Base-by-base conservation (phyloP, 352 stramenopile genomes). In the Globisporangium splendens region DNA sequence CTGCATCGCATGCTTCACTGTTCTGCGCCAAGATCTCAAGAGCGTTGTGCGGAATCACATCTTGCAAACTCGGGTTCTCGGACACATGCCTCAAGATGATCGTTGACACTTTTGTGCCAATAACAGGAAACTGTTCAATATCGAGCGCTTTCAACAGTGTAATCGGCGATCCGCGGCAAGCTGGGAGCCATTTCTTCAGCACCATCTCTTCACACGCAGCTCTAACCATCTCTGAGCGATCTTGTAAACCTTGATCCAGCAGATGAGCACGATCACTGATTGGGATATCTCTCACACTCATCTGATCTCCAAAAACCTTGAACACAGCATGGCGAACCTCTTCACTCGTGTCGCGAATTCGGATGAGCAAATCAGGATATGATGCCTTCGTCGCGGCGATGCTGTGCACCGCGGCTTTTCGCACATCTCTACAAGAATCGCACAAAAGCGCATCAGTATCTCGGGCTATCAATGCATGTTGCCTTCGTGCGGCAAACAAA, bases 231-330 rank as follows among this genome's bases (percentile, higher is more conserved):
- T 63, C 56, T 2, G 77, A 74, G 12, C 81, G 83, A 50, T 93
- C 83, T 12, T 90, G 81, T 8, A 93, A 56, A 0, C 83, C 81
- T 66, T 93, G 83, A 33, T 90, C 83, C 24, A 93, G 63, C 33
- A 91, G 47, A n/a, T 89, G 76, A 13, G 73, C 73, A 17, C 83
- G 83, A 33, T 93, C 81, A 13, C 69, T 79, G 17, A 90, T 73
- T 1, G 79, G 69, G 22, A 93, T 81, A 17, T 86, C 76, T 39
- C 73, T 63, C 44, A 90, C 62, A 50, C 68, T 52, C 48, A 82
- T 64, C 13, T 71, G 44, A 17, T 70, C 70, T 38, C 72, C 70
- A 10, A 91, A 72, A 7, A 79, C 73, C n/a, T 67, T 53, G 60
- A 90, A 89, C 7, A 77, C 79, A 12, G 76, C 70, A 28, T 72